phyloP scores from a whole-genome alignment of 2,329 filamentous ascomycete species.

The Thielaviopsis punctulata region DNA sequence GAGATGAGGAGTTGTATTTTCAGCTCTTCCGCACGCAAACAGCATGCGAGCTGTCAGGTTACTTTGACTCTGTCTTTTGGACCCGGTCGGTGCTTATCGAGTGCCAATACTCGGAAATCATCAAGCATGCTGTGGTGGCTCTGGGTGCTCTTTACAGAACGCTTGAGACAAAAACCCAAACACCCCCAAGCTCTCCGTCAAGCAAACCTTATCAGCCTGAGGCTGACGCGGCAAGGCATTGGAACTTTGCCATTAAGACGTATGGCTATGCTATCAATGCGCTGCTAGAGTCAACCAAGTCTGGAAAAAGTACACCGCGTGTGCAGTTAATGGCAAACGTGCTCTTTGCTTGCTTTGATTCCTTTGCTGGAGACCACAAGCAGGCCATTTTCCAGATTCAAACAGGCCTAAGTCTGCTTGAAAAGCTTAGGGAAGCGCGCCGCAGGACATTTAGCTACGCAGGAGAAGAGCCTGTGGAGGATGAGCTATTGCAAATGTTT shows the following conservation, averaged over 20 bases:
- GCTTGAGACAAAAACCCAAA: constrained; percentile 38
- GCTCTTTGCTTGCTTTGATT: constrained; percentile 50
- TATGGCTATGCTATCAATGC: constrained; percentile 40
- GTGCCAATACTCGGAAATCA: constrained; percentile 42
- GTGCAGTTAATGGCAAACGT: constrained; percentile 47
- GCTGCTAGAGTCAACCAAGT: constrained; percentile 27
- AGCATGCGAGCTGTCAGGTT: constrained; percentile 45
- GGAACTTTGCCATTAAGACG: constrained; percentile 41
- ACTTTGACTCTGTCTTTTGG: constrained; percentile 51
- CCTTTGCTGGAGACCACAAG: constrained; percentile 45
- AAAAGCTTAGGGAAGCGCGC: constrained; percentile 32
- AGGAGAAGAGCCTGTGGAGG: constrained; percentile 32
- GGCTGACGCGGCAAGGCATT: constrained; percentile 30
- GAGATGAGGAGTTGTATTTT: constrained; percentile 39
- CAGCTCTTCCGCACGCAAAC: constrained; percentile 44
- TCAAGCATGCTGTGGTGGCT: constrained; percentile 48
- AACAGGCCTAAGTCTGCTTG: constrained; percentile 35
- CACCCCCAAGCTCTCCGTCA: constrained; percentile 25
- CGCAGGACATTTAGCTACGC: constrained; percentile 15
- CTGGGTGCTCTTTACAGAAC: constrained; percentile 51
- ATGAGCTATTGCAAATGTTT: constrained; percentile 46
- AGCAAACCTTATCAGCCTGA: constrained; percentile 18
- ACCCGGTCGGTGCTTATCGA: constrained; percentile 43
- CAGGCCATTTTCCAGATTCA: constrained; percentile 46
- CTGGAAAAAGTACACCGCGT: constrained; percentile 29